Evolutionary conservation across 2,329 filamentous ascomycete genomes (phyloP).

Genomic region (Epichloe aotearoae): DNA sequence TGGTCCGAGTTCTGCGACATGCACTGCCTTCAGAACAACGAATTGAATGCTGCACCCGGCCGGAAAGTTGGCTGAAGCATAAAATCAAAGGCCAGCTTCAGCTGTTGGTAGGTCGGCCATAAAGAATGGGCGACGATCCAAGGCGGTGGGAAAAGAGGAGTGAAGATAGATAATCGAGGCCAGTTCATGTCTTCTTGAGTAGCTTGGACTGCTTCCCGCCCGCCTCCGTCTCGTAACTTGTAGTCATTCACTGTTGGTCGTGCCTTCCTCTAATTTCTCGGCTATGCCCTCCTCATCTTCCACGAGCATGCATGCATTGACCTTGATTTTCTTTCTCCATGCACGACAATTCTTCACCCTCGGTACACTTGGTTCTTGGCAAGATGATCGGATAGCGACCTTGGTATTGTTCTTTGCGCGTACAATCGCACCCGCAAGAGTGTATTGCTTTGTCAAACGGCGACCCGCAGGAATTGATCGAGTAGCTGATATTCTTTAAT

Average conservation of each 20-base stretch:
- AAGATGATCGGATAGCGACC: neutral
- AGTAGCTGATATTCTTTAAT: neutral
- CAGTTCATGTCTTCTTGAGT: neutral
- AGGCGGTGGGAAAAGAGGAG: no score
- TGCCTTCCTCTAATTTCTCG: neutral
- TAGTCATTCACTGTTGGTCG: neutral
- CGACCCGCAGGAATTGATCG: neutral
- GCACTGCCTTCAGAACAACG: neutral
- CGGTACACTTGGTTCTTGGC: neutral
- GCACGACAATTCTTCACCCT: neutral
- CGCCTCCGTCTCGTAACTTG: neutral
- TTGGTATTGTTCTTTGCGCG: neutral
- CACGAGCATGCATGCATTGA: no score
- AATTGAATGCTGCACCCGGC: neutral
- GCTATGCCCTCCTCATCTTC: no score
- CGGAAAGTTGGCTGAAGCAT: neutral
- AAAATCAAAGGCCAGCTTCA: neutral
- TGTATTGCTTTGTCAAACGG: neutral
- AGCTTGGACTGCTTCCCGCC: neutral
- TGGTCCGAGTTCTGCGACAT: conserved; percentile 3
- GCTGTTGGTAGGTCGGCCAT: no score
- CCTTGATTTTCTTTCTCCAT: neutral
- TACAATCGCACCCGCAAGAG: neutral
- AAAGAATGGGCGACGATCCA: no score
- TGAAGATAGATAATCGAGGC: neutral